Evolutionary conservation across 2,329 filamentous ascomycete genomes (phyloP), one percentile per base, ranked within the genome.

Genomic region (Penicillium sp.): DNA sequence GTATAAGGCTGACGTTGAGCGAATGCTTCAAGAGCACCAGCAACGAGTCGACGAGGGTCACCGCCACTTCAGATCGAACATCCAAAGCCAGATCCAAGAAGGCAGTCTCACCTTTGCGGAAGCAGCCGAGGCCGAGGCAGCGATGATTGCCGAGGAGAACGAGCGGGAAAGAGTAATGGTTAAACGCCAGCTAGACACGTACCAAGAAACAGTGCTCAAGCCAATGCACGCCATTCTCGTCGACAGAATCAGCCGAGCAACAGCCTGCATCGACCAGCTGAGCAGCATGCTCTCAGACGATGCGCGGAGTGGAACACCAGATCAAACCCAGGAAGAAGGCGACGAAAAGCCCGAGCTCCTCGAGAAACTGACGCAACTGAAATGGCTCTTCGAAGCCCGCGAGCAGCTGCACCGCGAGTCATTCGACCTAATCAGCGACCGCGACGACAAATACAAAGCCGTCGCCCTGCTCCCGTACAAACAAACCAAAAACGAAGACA

Each of bases 371-470:
- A 97, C 93, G 0, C 84, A 97, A 47, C 81, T 97, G 15, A 99
- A 97, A 70, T 97, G 94, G 92, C 86, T 97, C 9, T 97, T 97
- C 66, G 94, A 99, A 72, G 89, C 90, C 1, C 87, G 92, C n/a
- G 94, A 99, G 75, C 82, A 84, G 46, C 81, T 97, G 9, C 88
- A 97, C 76, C 87, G 90, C 43, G 89, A 91, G 66, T 84, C 93
- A 52, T 96, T 91, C 69, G 90, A 95, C 65, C 78, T 97, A 11
- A 84, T 96, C 34, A 87, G 87, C 21, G 90, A 92, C 71, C 89
- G 92, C 50, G 94, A 96, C 68, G 84, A 92, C 57, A 87, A 91
- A 34, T 97, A 96, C 74, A 87, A 89, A 63, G 86, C 89, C 53
- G 88, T 97, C 66, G 89, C 97, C 8, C 78, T 95, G 8, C 84